phyloP scores from a whole-genome alignment of 768 basidiomycete genomes.

The Trichaptum fuscoviolaceum region DNA sequence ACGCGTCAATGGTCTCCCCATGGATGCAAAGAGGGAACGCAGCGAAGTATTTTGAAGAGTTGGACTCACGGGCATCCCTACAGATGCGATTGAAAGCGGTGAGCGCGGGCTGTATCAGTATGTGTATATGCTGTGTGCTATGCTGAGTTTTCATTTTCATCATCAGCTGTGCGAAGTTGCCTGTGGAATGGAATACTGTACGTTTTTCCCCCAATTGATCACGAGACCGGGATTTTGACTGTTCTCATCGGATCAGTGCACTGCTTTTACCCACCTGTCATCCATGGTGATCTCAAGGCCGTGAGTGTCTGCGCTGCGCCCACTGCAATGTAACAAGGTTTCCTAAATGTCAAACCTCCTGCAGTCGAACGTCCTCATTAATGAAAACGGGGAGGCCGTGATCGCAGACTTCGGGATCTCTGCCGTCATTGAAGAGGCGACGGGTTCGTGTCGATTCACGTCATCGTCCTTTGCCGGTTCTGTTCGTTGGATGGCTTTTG shows the following conservation, averaged over 20 bases:
- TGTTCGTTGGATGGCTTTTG: slow-evolving; percentile 35
- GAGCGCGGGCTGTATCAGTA: not conserved
- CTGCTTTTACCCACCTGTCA: slow-evolving; percentile 16
- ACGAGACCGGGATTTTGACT: not conserved
- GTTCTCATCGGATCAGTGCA: slow-evolving; percentile 8
- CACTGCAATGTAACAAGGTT: not conserved
- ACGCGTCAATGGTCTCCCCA: slow-evolving; percentile 11
- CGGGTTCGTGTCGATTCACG: slow-evolving; percentile 26
- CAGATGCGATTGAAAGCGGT: slow-evolving; percentile 11
- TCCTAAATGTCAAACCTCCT: not conserved
- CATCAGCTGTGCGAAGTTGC: slow-evolving; percentile 12
- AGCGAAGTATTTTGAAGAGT: slow-evolving; percentile 7
- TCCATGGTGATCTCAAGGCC: slow-evolving; percentile 36
- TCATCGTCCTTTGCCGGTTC: slow-evolving; percentile 29
- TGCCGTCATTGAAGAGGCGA: slow-evolving; percentile 24
- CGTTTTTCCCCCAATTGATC: not conserved
- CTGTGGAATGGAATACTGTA: slow-evolving; percentile 10
- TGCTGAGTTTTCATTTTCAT: not conserved
- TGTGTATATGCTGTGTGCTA: too few species aligned
- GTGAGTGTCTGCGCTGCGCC: slow-evolving; percentile 17
- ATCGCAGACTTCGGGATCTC: slow-evolving; percentile 38
- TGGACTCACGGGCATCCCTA: slow-evolving; percentile 2
- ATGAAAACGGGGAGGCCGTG: slow-evolving; percentile 25
- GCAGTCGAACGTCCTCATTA: slow-evolving; percentile 34
- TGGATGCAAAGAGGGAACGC: slow-evolving; percentile 11